Conservation (phyloP, 2,329 filamentous ascomycete genomes). For the Lachnellula hyalina region DNA sequence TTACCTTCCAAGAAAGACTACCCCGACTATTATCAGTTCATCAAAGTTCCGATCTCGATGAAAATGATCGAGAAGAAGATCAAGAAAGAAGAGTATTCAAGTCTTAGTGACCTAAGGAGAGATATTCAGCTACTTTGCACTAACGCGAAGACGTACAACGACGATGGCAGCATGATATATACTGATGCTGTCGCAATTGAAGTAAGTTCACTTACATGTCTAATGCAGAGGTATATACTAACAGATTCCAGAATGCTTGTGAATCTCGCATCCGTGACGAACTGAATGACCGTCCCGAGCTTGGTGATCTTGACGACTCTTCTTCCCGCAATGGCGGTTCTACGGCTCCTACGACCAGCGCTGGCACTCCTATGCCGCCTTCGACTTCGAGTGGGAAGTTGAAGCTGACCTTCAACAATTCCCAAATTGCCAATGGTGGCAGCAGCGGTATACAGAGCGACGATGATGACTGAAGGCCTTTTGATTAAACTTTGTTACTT, state of each 20-base stretch:
- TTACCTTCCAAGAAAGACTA: constrained; percentile 85
- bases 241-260: constrained; percentile 50
- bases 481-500: background rate
- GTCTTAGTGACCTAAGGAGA: constrained; percentile 70
- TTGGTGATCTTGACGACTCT: constrained; percentile 46
- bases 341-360: constrained; percentile 49
- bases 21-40: constrained; percentile 92
- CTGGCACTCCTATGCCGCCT: constrained; percentile 59
- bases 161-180: constrained; percentile 88
- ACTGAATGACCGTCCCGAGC: constrained; percentile 48
- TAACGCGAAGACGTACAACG: constrained; percentile 95
- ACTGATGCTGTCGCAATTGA: constrained; percentile 90
- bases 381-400: constrained; percentile 46
- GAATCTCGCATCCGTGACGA: constrained; percentile 48
- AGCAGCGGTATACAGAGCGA: constrained; percentile 46
- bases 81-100: constrained; percentile 89
- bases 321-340: constrained; percentile 30
- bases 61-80: constrained; percentile 92
- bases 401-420: constrained; percentile 57
- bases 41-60: constrained; percentile 90
- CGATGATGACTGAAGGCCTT: constrained; percentile 37
- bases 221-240: constrained; percentile 23
- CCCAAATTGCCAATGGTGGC: constrained; percentile 35
- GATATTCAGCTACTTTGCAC: constrained; percentile 81
- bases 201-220: constrained; percentile 47